Percentiles rank a stretch among this genome's conserved stretches.
Evolutionary conservation across 176 grass and related monocot genomes (phyloP).

Genomic region (Cymbopogon citratus): DNA sequence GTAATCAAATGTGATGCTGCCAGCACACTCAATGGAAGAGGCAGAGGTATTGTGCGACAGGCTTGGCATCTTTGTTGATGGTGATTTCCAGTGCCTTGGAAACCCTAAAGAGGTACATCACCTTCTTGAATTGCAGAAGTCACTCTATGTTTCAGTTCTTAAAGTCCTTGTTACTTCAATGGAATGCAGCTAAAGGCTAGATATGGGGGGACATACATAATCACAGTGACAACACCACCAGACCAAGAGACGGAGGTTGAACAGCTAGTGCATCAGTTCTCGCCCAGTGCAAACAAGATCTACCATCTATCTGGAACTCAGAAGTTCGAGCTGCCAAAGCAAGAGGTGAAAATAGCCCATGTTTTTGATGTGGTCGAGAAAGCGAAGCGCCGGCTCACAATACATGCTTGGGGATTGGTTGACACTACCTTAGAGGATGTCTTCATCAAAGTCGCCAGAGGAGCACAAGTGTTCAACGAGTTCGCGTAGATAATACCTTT

Average conservation of each 20-base stretch:
- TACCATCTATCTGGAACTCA: constrained; percentile 45
- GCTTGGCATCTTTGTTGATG: constrained; percentile 52
- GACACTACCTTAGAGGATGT: constrained; percentile 57
- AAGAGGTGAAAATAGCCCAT: constrained; percentile 38
- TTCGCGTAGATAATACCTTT: constrained; percentile 8
- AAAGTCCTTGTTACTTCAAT: background rate
- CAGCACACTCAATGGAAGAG: constrained; percentile 78
- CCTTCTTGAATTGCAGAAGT: background rate
- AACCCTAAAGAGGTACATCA: constrained; percentile 49
- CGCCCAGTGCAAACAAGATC: constrained; percentile 40
- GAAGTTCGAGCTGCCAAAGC: constrained; percentile 40
- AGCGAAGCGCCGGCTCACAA: background rate
- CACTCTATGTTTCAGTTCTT: background rate
- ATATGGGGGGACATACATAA: constrained; percentile 42
- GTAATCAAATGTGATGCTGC: constrained; percentile 16
- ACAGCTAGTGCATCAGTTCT: constrained; percentile 26
- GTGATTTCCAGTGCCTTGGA: constrained; percentile 62
- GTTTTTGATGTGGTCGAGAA: constrained; percentile 34
- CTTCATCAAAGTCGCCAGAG: constrained; percentile 50
- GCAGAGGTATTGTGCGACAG: constrained; percentile 59
- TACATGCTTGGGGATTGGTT: constrained; percentile 46
- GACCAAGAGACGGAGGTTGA: constrained; percentile 31
- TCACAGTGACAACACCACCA: constrained; percentile 38
- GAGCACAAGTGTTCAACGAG: constrained; percentile 24
- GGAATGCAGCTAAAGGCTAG: constrained; percentile 38